These are phyloP conservation scores for Schizothecium vesticola DNA, from an alignment of 495 filamentous ascomycete species.

Conservation along the genomic window DNA sequence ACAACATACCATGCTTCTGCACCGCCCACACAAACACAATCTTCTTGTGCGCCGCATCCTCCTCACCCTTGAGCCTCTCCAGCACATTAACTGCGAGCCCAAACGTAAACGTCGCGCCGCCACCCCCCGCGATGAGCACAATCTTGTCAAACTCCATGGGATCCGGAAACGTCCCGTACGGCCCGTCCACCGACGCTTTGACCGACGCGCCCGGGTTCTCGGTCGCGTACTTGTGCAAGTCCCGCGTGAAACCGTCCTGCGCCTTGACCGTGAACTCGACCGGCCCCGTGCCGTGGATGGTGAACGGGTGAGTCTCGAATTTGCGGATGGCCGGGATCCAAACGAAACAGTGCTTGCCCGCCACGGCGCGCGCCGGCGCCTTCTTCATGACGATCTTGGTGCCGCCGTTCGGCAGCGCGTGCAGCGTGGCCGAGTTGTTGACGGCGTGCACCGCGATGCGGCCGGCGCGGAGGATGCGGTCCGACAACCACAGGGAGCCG, in stretches of 20 bases:
- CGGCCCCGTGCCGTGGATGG: conserved; percentile 46
- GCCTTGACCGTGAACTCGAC: conserved; percentile 52
- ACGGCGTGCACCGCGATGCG: conserved; percentile 45
- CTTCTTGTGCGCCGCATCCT: conserved; percentile 30
- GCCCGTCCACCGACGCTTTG: conserved; percentile 51
- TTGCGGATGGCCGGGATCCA: conserved; percentile 54
- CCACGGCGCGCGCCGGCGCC: conserved; percentile 35
- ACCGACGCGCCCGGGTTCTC: conserved; percentile 44
- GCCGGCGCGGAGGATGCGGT: conserved; percentile 45
- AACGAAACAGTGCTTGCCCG: conserved; percentile 57
- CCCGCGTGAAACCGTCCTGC: conserved; percentile 53
- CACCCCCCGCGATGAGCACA: conserved; percentile 54
- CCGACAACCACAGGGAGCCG: conserved; percentile 45
- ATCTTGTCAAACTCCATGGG: conserved; percentile 53
- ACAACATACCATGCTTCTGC: conserved; percentile 41
- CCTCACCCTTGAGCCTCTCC: conserved; percentile 35
- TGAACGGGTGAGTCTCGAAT: conserved; percentile 59
- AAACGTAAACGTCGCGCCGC: conserved; percentile 55
- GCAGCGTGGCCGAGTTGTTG: conserved; percentile 52
- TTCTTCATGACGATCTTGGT: conserved; percentile 52
- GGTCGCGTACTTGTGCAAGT: conserved; percentile 46
- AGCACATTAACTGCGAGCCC: conserved; percentile 48
- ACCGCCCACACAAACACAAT: conserved; percentile 54
- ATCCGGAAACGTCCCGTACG: conserved; percentile 53
- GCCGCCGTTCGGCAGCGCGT: conserved; percentile 51